phyloP scores from a whole-genome alignment of 176 grass and related monocot species.

The barley (Hordeum vulgare) region DNA sequence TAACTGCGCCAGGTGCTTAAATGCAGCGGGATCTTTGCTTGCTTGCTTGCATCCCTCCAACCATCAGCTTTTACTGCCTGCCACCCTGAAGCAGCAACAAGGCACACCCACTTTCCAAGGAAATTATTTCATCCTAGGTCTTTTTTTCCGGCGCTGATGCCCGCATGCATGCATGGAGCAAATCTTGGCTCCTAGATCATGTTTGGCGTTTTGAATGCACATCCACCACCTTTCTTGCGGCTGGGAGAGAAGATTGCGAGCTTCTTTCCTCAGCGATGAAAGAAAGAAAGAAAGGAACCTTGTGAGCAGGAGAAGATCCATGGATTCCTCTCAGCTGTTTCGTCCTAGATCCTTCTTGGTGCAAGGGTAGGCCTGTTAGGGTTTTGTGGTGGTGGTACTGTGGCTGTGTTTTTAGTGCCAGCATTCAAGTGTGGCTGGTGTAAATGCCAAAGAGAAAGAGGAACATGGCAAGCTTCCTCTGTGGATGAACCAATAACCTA shows the following conservation, averaged over 20 bases:
- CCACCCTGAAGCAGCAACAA: conserved; percentile 24
- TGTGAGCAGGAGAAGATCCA: not conserved
- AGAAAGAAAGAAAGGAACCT: not conserved
- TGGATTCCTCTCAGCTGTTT: not conserved
- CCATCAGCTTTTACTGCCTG: conserved; percentile 37
- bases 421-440: not conserved
- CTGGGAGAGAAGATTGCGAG: not conserved
- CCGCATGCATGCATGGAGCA: not conserved
- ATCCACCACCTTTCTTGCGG: not conserved
- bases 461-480: not conserved
- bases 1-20: conserved; percentile 41
- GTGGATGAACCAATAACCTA: not conserved
- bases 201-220: conserved; percentile 15
- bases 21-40: conserved; percentile 20
- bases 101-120: conserved; percentile 10
- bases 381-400: not conserved
- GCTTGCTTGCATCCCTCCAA: conserved; percentile 17
- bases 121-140: conserved; percentile 32
- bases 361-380: not conserved
- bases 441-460: not conserved
- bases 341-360: conserved; percentile 6
- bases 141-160: conserved; percentile 11
- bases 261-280: conserved; percentile 24
- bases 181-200: conserved; percentile 16
- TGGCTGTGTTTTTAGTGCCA: not conserved